Conservation (phyloP, 1,284 basidiomycete species). For the Rhodotorula mucilaginosa region DNA sequence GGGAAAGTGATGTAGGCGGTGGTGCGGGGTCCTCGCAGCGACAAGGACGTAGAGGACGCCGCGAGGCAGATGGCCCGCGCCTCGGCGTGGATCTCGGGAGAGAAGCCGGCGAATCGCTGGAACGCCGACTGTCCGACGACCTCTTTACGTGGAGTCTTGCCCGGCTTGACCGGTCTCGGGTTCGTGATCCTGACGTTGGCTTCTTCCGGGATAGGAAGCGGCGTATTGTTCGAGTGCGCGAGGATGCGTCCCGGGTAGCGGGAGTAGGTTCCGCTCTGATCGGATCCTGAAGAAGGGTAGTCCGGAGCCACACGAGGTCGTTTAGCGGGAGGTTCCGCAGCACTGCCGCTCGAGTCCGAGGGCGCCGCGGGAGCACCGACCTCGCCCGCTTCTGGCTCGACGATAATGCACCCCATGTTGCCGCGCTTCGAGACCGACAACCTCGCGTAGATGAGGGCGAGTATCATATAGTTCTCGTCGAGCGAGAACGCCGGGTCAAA, state of each 20-base stretch:
- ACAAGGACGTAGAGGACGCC: slow-evolving; percentile 23
- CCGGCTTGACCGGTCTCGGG: neutral
- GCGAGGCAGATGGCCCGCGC: slow-evolving; percentile 39
- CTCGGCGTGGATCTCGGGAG: slow-evolving; percentile 43
- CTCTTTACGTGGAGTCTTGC: neutral
- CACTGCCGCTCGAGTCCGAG: neutral
- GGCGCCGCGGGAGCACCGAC: neutral
- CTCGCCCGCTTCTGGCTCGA: slow-evolving; percentile 3
- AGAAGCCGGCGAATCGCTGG: slow-evolving; percentile 12
- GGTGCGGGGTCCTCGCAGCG: neutral
- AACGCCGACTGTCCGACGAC: slow-evolving; percentile 17
- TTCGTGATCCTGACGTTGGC: neutral
- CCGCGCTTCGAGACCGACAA: slow-evolving; percentile 31
- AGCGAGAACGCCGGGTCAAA: slow-evolving; percentile 18
- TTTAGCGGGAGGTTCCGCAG: slow-evolving; percentile 2
- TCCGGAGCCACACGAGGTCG: neutral
- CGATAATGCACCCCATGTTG: slow-evolving; percentile 37
- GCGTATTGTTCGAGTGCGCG: slow-evolving; percentile 40
- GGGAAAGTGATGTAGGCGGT: slow-evolving; percentile 44
- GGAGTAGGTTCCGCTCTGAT: neutral
- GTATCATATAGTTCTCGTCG: slow-evolving; percentile 33
- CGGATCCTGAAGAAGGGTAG: neutral
- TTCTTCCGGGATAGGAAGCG: slow-evolving; percentile 17
- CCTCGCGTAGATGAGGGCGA: slow-evolving; percentile 27
- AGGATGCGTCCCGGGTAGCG: slow-evolving; percentile 31